Conservation (phyloP, 352 stramenopile species). For the Globisporangium orthogonon region DNA sequence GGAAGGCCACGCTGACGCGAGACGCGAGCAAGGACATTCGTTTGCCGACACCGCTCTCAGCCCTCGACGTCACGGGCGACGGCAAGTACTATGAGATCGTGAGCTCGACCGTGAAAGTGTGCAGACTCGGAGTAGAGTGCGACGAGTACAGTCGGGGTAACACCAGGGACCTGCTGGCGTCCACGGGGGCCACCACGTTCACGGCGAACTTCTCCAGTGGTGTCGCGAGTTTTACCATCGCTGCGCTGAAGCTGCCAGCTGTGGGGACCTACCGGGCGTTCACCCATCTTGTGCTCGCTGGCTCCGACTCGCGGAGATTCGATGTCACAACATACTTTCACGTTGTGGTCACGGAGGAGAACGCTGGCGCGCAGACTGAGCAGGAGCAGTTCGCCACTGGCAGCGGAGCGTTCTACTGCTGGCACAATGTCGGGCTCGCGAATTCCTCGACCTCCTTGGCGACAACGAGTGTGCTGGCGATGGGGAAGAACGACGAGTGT, state of each 20-base stretch:
- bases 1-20: slow-evolving; percentile 26
- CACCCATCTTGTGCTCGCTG: slow-evolving; percentile 36
- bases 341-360: slow-evolving; percentile 26
- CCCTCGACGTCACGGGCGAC: slow-evolving; percentile 16
- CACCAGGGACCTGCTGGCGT: neutral
- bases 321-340: slow-evolving; percentile 54
- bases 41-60: slow-evolving; percentile 34
- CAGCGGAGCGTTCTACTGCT: slow-evolving; percentile 37
- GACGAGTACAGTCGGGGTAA: slow-evolving; percentile 31
- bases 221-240: slow-evolving; percentile 27
- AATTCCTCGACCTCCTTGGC: slow-evolving; percentile 15
- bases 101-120: slow-evolving; percentile 37
- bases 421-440: slow-evolving; percentile 23
- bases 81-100: slow-evolving; percentile 42
- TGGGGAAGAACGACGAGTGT: slow-evolving; percentile 27
- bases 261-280: slow-evolving; percentile 33
- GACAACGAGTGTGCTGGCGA: slow-evolving; percentile 23
- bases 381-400: slow-evolving; percentile 21
- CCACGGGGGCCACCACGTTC: slow-evolving; percentile 1
- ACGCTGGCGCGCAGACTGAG: slow-evolving; percentile 17
- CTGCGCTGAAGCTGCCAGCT: slow-evolving; percentile 21
- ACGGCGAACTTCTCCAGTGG: slow-evolving; percentile 28
- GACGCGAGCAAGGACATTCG: slow-evolving; percentile 31
- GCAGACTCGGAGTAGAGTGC: slow-evolving; percentile 23
- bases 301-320: slow-evolving; percentile 24